Conservation (phyloP, 768 basidiomycete genomes). For the Suillus cothurnatus region DNA sequence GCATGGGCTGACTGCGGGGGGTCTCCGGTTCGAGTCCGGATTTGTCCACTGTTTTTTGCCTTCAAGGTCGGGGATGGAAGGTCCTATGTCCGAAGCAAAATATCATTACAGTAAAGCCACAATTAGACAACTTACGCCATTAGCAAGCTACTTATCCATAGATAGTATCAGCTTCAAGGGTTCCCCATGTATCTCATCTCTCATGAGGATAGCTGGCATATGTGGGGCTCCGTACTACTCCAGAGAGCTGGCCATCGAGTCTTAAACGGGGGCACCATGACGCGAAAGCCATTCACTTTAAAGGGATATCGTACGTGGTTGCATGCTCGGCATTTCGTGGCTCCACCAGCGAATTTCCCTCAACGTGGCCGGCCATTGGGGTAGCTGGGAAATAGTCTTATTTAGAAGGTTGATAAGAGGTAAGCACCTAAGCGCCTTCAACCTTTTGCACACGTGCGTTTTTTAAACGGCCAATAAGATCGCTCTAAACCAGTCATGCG, state of each 20-base stretch:
- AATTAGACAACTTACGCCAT: no score
- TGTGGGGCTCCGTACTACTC: no score
- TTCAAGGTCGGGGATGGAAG: no score
- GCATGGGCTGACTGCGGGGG: conserved; percentile 39
- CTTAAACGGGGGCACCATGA: no score
- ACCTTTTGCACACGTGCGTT: background rate
- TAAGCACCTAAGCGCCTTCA: background rate
- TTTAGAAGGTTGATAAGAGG: background rate
- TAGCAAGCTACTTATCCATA: no score
- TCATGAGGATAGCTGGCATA: conserved; percentile 2
- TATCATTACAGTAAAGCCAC: no score
- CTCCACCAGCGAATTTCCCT: conserved; percentile 1
- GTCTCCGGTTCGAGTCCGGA: conserved; percentile 44
- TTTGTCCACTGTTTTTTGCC: conserved; percentile 36
- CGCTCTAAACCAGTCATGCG: conserved; percentile 14
- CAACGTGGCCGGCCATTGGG: background rate
- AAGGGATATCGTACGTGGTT: background rate
- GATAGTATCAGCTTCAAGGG: no score
- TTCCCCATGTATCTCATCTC: no score
- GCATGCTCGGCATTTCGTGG: background rate
- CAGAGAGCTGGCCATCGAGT: background rate
- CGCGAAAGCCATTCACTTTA: background rate
- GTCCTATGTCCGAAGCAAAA: no score
- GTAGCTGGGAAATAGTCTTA: background rate
- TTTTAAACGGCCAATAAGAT: conserved; percentile 21